phyloP scores from a whole-genome alignment of 345 rosid genomes.

The Salix arbutifolia region DNA sequence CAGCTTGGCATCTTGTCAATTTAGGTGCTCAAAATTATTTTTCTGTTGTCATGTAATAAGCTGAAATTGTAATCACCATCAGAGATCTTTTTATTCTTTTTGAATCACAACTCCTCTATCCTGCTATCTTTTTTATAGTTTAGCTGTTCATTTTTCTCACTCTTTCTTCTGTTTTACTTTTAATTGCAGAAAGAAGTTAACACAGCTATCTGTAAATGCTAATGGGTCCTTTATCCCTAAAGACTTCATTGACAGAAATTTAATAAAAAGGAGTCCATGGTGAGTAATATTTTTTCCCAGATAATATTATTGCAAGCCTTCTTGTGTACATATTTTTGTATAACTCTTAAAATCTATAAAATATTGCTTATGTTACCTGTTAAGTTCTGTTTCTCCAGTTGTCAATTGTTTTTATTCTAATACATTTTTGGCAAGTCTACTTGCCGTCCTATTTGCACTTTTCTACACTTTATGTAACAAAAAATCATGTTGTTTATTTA shows the following conservation, averaged over 20 bases:
- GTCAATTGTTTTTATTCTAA: neutral
- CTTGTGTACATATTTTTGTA: neutral
- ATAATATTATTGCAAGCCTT: neutral
- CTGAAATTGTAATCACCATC: neutral
- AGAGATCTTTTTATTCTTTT: neutral
- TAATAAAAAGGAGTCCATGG: constrained; percentile 66
- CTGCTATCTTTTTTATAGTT: neutral
- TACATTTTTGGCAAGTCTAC: neutral
- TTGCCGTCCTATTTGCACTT: neutral
- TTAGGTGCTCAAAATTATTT: constrained; percentile 40
- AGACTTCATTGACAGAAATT: constrained; percentile 49
- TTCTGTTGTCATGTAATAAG: neutral
- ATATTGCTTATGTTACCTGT: neutral
- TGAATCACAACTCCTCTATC: neutral
- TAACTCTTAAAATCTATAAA: neutral
- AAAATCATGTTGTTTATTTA: neutral
- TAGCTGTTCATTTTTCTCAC: neutral
- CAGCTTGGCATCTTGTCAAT: constrained; percentile 84
- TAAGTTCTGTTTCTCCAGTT: neutral
- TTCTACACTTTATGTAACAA: neutral
- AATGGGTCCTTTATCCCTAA: constrained; percentile 63
- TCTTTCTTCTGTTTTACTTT: constrained; percentile 7
- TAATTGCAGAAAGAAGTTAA: constrained; percentile 64
- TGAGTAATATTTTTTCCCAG: constrained; percentile 25
- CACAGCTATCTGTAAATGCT: constrained; percentile 67